These are phyloP conservation scores for Pistacia integerrima DNA, from an alignment of 345 rosid species.

Conservation along the genomic window DNA sequence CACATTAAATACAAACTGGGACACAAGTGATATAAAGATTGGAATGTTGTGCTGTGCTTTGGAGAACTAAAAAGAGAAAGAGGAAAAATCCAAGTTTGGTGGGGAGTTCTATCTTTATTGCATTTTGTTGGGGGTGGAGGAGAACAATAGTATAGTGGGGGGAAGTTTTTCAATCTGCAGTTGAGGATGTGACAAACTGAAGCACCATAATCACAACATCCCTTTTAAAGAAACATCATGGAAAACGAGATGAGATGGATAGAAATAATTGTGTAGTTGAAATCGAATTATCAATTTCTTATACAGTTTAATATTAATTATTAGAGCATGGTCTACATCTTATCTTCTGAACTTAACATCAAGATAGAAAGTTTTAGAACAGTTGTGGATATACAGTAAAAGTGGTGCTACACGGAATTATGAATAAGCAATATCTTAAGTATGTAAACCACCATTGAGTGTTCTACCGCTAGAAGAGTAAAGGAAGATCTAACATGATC, in stretches of 20 bases:
- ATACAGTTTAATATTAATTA: not conserved
- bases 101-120: constrained; percentile 21
- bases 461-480: too few relatives aligned
- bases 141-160: constrained; percentile 26
- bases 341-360: not conserved
- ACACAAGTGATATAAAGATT: constrained; percentile 20
- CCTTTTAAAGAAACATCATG: constrained; percentile 30
- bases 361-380: not conserved
- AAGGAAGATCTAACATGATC: too few relatives aligned
- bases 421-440: too few relatives aligned
- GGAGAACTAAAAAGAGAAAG: constrained; percentile 3
- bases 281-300: not conserved
- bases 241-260: constrained; percentile 3
- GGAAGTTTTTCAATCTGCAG: constrained; percentile 15
- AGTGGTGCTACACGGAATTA: too few relatives aligned
- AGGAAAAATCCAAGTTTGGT: constrained; percentile 27
- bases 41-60: constrained; percentile 14
- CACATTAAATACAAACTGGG: not conserved
- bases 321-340: not conserved
- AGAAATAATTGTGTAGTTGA: not conserved
- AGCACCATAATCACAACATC: constrained; percentile 36
- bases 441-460: too few relatives aligned
- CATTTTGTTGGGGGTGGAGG: constrained; percentile 11
- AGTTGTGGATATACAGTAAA: too few relatives aligned
- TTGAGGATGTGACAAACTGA: constrained; percentile 44